Evolutionary conservation across 495 filamentous ascomycete species (phyloP), one percentile per base, ranked within the genome.

Genomic region (Penicillium chermesinum): DNA sequence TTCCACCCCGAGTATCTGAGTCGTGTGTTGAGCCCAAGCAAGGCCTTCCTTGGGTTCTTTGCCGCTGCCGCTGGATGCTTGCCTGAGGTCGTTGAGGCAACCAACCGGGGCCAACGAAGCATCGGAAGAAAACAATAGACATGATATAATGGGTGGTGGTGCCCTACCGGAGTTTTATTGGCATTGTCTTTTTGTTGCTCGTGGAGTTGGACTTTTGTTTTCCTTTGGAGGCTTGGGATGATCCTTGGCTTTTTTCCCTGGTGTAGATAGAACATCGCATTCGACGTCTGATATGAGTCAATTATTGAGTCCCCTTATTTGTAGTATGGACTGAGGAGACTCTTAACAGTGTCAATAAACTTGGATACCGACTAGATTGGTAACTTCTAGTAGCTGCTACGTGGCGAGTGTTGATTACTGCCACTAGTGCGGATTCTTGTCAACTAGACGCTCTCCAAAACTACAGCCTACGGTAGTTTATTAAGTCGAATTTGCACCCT

Each of bases 1-100:
- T 91, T 85, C 62, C 89, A 95, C 67, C 89, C 89, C 0, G 89
- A 95, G 62, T 94, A 93, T 52, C 68, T 86, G 33, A 78, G 70
- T 25, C 75, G 84, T 27, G 88, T 93, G 5, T 68, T 91, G 53
- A 67, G 80, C 22, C 89, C 89, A 1, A 86, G 81, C 56, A 81
- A 81, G 61, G 81, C 87, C 1, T 93, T 89, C 70, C 74, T 96
- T 4, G 91, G 91, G 3, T 90, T 96, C 59, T 78, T 96, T 38
- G 88, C 91, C 18, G 87, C 88, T 5, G 81, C 80, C 27, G 74
- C 79, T 0, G 85, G 84, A 2, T 78, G 77, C 49, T 64, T 87
- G 27, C 75, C 81, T n/a, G 65, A 73, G 52, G 65, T 74, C 21
- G 67, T 64, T 18, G 48, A 61, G 27, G 44, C 44, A 37, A 34